A percentile compares a stretch with the other conserved stretches of the same genome.
These are phyloP conservation scores for Phytophthora nicotianae DNA, from an alignment of 352 stramenopile species.

Conservation along the genomic window DNA sequence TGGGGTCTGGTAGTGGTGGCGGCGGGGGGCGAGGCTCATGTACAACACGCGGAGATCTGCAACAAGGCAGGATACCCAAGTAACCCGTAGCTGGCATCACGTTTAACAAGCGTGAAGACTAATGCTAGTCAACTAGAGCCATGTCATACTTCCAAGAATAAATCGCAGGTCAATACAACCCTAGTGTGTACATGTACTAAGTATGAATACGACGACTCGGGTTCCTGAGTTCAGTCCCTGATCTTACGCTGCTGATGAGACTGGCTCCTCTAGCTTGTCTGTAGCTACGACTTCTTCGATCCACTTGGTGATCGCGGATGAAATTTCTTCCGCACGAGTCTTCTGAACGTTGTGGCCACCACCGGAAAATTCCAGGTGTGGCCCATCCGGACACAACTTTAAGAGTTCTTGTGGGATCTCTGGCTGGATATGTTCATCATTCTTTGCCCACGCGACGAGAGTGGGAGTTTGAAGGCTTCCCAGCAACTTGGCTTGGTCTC, in stretches of 20 bases:
- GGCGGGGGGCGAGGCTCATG: slow-evolving; percentile 27
- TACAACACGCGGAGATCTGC: slow-evolving; percentile 17
- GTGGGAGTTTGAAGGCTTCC: slow-evolving; percentile 33
- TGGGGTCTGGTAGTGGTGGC: slow-evolving; percentile 38
- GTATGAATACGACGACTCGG: too few species aligned
- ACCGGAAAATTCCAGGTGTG: slow-evolving; percentile 40
- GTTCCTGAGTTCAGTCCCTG: not conserved
- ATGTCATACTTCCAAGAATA: not conserved
- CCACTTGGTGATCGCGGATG: slow-evolving; percentile 32
- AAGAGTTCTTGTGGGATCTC: slow-evolving; percentile 34
- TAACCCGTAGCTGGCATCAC: slow-evolving; percentile 11
- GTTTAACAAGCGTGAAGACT: slow-evolving; percentile 1
- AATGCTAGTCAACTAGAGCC: not conserved
- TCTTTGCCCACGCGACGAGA: slow-evolving; percentile 47
- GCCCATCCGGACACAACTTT: slow-evolving; percentile 20
- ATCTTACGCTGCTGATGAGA: not conserved
- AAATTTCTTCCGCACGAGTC: slow-evolving; percentile 42
- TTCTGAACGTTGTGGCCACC: slow-evolving; percentile 66
- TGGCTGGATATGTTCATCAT: slow-evolving; percentile 40
- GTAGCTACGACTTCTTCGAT: slow-evolving; percentile 4
- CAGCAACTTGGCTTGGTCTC: slow-evolving; percentile 28
- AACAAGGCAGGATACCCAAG: slow-evolving; percentile 21
- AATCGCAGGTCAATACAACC: too few species aligned
- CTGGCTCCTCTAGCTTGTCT: not conserved
- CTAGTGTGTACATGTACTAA: too few species aligned